Percentiles rank a stretch among this genome's conserved stretches.
Evolutionary conservation across 805 yeast genomes (phyloP).

Genomic region (Wickerhamiella lipophila): DNA sequence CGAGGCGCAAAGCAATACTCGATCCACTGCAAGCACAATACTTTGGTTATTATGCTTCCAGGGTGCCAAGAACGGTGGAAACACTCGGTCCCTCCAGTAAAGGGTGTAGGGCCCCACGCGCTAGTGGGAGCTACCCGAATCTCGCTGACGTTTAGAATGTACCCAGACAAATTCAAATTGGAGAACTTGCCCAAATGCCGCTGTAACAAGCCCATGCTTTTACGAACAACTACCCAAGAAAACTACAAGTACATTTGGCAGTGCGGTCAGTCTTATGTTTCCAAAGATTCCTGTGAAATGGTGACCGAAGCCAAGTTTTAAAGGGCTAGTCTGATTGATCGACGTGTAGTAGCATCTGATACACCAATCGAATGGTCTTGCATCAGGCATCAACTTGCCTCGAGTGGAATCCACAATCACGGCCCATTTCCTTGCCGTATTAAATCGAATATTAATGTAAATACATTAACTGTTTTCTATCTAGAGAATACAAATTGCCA

Average conservation of each 20-base stretch:
- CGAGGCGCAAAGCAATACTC: constrained; percentile 31
- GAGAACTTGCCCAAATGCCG: constrained; percentile 35
- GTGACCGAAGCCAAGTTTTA: background rate
- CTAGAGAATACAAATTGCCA: too few relatives aligned
- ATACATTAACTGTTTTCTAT: too few relatives aligned
- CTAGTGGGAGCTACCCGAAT: constrained; percentile 41
- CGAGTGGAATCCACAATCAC: too few relatives aligned
- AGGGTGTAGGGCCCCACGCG: constrained; percentile 34
- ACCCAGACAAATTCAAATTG: constrained; percentile 30
- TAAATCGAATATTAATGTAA: too few relatives aligned
- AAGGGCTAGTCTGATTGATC: too few relatives aligned
- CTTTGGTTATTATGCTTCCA: constrained; percentile 59
- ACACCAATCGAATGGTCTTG: too few relatives aligned
- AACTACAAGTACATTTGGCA: constrained; percentile 48
- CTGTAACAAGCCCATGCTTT: constrained; percentile 35
- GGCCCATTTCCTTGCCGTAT: too few relatives aligned
- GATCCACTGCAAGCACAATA: constrained; percentile 57
- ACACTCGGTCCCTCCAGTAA: constrained; percentile 45
- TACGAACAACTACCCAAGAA: constrained; percentile 43
- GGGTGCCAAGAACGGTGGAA: constrained; percentile 68
- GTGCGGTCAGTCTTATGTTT: constrained; percentile 34
- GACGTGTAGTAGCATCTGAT: too few relatives aligned
- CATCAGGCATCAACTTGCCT: too few relatives aligned
- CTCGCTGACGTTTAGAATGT: constrained; percentile 54
- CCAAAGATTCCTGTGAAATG: constrained; percentile 21